Base-by-base conservation (phyloP, 371 early-diverging fungal genomes). In the Parasitella parasitica region DNA sequence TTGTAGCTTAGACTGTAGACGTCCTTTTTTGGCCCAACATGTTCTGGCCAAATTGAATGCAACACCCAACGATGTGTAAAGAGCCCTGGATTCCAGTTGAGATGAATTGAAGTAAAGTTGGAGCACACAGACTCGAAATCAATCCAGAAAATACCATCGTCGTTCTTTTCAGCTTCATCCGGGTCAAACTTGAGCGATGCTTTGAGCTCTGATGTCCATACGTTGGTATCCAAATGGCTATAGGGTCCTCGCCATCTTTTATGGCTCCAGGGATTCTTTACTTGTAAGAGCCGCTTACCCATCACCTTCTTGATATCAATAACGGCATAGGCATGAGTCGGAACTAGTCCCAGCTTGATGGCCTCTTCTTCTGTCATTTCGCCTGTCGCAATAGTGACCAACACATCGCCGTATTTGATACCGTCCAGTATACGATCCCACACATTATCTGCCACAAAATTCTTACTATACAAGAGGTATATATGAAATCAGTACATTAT, bases 181-280 rank as follows among this genome's bases (percentile, higher is more conserved):
- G 89, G 92, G 61, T 94, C 90, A 70, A 89, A 94, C 51, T 84
- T 76, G 26, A 95, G 78, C 11, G 72, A 81, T 22, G 61, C 66
- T 66, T 74, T 87, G 49, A 95, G 67, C 15, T 86, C 82, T 4
- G 80, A 71, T 0, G 93, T 91, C 95, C 95, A 95, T 36, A 78
- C 73, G 0, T 69, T 70, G 3, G 70, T 75, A 69, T 94, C 94
- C 3, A 86, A 51, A 64, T 88, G 90, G 64, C 92, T 93, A 64
- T 84, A 93, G 3, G 86, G 84, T 2, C 95, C 94, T 27, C 84
- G 88, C 94, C 94, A 93, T 22, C 94, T 79, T 72, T 87, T 80
- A 55, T 89, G 90, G 66, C 92, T 92, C 96, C 96, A 96, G 2
- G 96, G 96, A 61, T 96, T 96, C 69, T 94, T 94, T 32, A 92